These are phyloP conservation scores for Copromyces sp. DNA, from an alignment of 495 filamentous ascomycete species.

Conservation along the genomic window DNA sequence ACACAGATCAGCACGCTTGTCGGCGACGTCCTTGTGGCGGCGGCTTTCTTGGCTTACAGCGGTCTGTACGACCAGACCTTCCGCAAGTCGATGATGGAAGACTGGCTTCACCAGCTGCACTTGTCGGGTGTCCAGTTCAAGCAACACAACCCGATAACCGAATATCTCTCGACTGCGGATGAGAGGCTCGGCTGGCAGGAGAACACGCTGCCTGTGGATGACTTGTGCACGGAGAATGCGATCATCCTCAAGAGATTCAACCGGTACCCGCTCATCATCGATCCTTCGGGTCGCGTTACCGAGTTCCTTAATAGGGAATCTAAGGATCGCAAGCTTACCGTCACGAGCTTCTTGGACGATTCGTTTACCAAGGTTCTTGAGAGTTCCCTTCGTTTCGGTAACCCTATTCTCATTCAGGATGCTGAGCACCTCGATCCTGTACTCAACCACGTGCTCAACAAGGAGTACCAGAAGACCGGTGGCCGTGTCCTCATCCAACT, in stretches of 20 bases:
- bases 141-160: constrained; percentile 84
- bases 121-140: constrained; percentile 89
- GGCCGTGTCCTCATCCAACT: constrained; percentile 97
- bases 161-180: constrained; percentile 94
- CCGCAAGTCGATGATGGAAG: constrained; percentile 93
- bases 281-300: constrained; percentile 86
- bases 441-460: constrained; percentile 97
- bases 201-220: constrained; percentile 93
- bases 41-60: constrained; percentile 95
- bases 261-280: constrained; percentile 95
- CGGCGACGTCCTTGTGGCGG: constrained; percentile 87
- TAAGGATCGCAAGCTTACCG: constrained; percentile 85
- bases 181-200: constrained; percentile 91
- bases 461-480: constrained; percentile 99
- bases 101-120: constrained; percentile 87
- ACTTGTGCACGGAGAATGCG: constrained; percentile 97
- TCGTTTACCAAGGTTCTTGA: constrained; percentile 97
- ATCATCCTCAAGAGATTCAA: constrained; percentile 97
- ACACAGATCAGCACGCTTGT: constrained; percentile 95
- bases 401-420: constrained; percentile 97
- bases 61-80: constrained; percentile 97
- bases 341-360: constrained; percentile 96
- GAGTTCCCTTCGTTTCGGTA: constrained; percentile 92
- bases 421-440: constrained; percentile 95
- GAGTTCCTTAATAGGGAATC: constrained; percentile 92